These are phyloP conservation scores for Gentiana macrophylla DNA, from an alignment of 257 asterid species.

Conservation along the genomic window DNA sequence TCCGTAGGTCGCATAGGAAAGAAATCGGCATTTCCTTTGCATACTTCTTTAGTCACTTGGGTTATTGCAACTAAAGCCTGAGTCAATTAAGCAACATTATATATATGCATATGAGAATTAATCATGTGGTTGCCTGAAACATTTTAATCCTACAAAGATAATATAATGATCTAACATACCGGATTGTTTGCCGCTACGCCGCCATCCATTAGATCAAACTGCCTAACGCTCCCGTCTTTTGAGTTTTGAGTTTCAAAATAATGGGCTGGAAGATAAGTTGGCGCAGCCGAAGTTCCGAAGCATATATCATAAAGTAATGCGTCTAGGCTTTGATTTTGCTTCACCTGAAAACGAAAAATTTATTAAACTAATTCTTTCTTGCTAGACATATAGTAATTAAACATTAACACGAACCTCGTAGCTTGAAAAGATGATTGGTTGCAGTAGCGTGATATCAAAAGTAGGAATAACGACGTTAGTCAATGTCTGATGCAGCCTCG, in stretches of 20 bases:
- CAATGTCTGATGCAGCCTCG: constrained; percentile 22
- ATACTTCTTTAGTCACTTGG: constrained; percentile 26
- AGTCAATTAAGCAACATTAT: no score
- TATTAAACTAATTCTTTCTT: no score
- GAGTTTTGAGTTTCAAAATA: constrained; percentile 31
- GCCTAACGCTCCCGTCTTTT: constrained; percentile 8
- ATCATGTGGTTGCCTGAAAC: no score
- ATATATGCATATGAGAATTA: no score
- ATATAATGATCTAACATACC: constrained; percentile 15
- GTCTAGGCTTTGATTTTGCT: constrained; percentile 12
- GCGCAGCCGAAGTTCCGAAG: constrained; percentile 56
- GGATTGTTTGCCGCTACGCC: constrained; percentile 61
- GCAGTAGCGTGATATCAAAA: constrained; percentile 40
- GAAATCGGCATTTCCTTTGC: constrained; percentile 16
- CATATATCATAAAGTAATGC: constrained; percentile 49
- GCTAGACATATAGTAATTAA: no score
- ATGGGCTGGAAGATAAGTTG: constrained; percentile 41
- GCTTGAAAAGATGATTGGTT: constrained; percentile 32
- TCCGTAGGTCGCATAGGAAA: constrained; percentile 22
- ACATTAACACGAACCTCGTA: not conserved
- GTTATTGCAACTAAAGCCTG: constrained; percentile 41
- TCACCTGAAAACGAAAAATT: constrained; percentile 1
- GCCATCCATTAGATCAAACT: constrained; percentile 57
- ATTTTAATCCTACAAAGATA: no score
- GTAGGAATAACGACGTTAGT: constrained; percentile 48